Evolutionary conservation across 2,329 filamentous ascomycete species (phyloP).

Genomic region (Diaporthe ampelina): DNA sequence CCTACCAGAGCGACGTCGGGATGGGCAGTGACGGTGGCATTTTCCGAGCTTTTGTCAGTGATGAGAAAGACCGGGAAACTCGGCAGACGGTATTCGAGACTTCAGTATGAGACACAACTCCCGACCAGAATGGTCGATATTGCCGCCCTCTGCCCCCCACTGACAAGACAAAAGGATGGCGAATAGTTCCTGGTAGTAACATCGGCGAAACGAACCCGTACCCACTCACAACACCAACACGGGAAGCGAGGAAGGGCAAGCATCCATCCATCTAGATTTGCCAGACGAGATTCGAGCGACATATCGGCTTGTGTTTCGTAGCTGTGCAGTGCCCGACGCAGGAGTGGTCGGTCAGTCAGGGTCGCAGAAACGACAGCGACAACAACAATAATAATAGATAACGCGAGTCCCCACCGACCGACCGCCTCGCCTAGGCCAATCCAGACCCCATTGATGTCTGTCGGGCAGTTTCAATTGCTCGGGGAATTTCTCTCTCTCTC

Average conservation of each 20-base stretch:
- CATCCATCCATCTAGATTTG: background rate
- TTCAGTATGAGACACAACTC: no score
- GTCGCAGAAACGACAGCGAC: background rate
- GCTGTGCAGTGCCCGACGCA: background rate
- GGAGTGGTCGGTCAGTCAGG: background rate
- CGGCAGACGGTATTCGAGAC: no score
- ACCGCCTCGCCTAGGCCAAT: slow-evolving; percentile 8
- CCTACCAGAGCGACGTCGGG: background rate
- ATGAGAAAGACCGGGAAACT: background rate
- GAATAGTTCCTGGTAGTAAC: background rate
- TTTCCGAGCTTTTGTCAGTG: background rate
- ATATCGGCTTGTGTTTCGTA: background rate
- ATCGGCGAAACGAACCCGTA: slow-evolving; percentile 1
- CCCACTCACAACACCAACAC: background rate
- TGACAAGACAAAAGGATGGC: background rate
- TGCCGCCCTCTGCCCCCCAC: background rate
- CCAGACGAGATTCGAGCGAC: slow-evolving; percentile 7
- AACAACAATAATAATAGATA: slow-evolving; percentile 27
- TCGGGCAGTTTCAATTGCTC: slow-evolving; percentile 7
- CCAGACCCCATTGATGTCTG: background rate
- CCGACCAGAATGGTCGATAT: background rate
- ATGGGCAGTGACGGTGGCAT: slow-evolving; percentile 1
- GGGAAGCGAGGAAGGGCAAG: background rate
- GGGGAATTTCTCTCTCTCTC: background rate
- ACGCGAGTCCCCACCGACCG: slow-evolving; percentile 1